These are phyloP conservation scores for Teratosphaeria epicoccoides DNA, from an alignment of 2,329 filamentous ascomycete genomes.

Conservation along the genomic window DNA sequence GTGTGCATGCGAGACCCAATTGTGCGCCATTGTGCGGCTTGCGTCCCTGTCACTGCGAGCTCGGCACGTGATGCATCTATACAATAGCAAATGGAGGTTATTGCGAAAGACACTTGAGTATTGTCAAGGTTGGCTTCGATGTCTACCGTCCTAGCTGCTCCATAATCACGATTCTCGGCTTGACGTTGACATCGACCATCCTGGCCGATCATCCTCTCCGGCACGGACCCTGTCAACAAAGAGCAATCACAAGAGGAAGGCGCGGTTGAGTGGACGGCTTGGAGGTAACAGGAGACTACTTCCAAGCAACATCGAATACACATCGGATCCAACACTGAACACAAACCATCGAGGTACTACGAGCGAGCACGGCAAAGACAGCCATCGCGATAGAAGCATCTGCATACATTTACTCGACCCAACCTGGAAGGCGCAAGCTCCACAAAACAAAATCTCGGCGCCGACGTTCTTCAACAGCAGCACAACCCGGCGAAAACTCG, in stretches of 20 bases:
- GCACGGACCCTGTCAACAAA: background rate
- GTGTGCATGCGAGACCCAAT: background rate
- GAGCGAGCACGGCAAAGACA: background rate
- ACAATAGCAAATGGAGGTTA: background rate
- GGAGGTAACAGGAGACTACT: background rate
- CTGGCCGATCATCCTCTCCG: background rate
- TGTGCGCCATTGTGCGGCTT: background rate
- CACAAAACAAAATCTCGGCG: background rate
- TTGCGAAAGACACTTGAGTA: background rate
- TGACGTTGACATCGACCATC: background rate
- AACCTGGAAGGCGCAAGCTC: background rate
- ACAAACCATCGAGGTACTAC: background rate
- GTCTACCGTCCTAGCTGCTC: background rate
- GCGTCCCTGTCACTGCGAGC: background rate
- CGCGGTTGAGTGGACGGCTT: background rate
- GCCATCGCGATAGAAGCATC: background rate
- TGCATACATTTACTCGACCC: background rate
- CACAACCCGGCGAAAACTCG: background rate
- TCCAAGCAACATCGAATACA: background rate
- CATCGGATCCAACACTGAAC: background rate
- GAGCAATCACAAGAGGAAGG: background rate
- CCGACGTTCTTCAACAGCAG: background rate
- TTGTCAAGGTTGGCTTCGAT: background rate
- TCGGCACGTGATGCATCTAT: background rate
- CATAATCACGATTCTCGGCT: background rate